Evolutionary conservation across 148 eudicot species (phyloP), one percentile per base, ranked within the genome.

Genomic region (Chenopodium formosanum): DNA sequence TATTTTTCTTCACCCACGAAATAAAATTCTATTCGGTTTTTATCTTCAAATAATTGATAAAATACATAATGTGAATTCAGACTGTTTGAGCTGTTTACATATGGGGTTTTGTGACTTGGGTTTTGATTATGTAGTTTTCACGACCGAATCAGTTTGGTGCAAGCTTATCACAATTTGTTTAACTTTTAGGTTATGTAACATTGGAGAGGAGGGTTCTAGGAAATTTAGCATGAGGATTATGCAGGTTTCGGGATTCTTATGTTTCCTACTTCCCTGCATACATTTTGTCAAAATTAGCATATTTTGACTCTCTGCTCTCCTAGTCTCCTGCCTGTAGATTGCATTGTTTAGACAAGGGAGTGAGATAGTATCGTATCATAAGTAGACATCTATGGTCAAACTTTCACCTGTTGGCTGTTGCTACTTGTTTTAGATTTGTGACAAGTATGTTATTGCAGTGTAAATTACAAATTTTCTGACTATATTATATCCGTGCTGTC

Each of bases 71-170:
- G 60, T 53, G 60, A 53, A 53, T 53, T 48, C 52, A 10, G 52
- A 48, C 52, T 48, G 2, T 48, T 10, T 1, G 52, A 48, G 5
- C 2, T 27, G 5, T 16, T 37, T 32, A 37, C 19, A 1, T 50
- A 11, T 19, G 70, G 19, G 8, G n/a, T 19, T 34, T 17, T 29
- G 40, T 74, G 44, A 8, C 63, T 60, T 22, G 40, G 25, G 40
- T 34, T 4, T 17, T 70, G 66, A 20, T 17, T 17, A 52, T 29
- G 68, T 29, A 12, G 29, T 69, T 19, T 53, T 53, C 27, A 32
- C 23, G 37, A 40, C 17, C 25, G 52, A 23, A 58, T 40, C 70
- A n/a, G 44, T 80, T 70, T 79, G 68, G 50, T 53, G 75, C 34
- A 70, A 5, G 50, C 8, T 72, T 17, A 44, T 79, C 23, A n/a